phyloP scores from a whole-genome alignment of 2,329 filamentous ascomycete species.

The Ophiostoma quercus region DNA sequence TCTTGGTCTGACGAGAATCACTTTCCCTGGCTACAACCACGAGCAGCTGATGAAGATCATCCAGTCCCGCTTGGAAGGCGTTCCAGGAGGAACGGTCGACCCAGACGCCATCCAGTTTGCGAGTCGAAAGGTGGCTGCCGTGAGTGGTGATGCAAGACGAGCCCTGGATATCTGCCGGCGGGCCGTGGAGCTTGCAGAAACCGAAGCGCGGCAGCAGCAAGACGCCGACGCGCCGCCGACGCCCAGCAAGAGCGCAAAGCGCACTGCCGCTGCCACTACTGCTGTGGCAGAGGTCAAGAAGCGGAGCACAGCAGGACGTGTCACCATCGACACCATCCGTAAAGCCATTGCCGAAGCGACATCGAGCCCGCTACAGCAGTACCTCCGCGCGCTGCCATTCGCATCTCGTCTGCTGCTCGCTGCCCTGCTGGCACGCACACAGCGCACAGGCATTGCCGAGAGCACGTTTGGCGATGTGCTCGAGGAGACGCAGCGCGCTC shows the following conservation, averaged over 20 bases:
- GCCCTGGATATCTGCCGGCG: constrained; percentile 92
- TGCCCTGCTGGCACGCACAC: constrained; percentile 70
- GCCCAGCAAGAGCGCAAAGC: constrained; percentile 29
- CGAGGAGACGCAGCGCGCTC: constrained; percentile 73
- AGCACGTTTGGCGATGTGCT: constrained; percentile 83
- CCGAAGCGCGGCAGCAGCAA: constrained; percentile 43
- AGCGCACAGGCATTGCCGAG: constrained; percentile 79
- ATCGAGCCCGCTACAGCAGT: constrained; percentile 84
- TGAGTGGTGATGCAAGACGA: constrained; percentile 86
- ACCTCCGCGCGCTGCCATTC: constrained; percentile 75
- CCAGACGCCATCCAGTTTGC: constrained; percentile 94
- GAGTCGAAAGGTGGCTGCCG: constrained; percentile 90
- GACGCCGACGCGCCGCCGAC: constrained; percentile 34
- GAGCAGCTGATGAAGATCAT: constrained; percentile 97
- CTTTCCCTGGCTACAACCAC: constrained; percentile 94
- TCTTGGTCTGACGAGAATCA: constrained; percentile 80
- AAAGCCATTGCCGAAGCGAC: constrained; percentile 93
- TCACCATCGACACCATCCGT: constrained; percentile 91
- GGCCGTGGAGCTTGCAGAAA: constrained; percentile 90
- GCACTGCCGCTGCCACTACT: neutral
- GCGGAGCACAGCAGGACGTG: constrained; percentile 48
- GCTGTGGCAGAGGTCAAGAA: constrained; percentile 24
- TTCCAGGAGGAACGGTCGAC: constrained; percentile 85
- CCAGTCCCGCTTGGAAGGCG: constrained; percentile 81
- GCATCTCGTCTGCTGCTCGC: constrained; percentile 80